These are phyloP conservation scores for Microsporum ferrugineum DNA, from an alignment of 2,329 filamentous ascomycete species.

Conservation along the genomic window DNA sequence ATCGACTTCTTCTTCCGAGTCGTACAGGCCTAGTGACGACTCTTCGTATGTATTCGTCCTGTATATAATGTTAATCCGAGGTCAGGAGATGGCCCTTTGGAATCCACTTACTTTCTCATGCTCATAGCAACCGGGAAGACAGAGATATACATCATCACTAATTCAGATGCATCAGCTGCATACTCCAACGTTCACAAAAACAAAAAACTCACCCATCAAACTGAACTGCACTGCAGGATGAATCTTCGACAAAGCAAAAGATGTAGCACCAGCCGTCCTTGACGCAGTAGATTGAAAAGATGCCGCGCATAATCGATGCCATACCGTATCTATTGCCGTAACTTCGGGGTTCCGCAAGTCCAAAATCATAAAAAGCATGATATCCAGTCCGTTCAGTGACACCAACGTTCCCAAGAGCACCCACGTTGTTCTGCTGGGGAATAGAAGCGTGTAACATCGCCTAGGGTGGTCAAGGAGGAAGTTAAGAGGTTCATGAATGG, in stretches of 20 bases:
- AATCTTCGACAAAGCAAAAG: slow-evolving; percentile 41
- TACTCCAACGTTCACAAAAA: neutral
- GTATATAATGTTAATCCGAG: neutral
- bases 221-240: slow-evolving; percentile 45
- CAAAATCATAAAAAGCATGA: slow-evolving; percentile 43
- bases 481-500: slow-evolving; percentile 32
- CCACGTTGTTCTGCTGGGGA: slow-evolving; percentile 50
- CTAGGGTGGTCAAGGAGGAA: slow-evolving; percentile 54
- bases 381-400: slow-evolving; percentile 44
- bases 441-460: slow-evolving; percentile 52
- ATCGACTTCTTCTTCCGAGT: slow-evolving; percentile 17
- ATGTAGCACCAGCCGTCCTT: slow-evolving; percentile 40
- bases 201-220: slow-evolving; percentile 38
- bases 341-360: slow-evolving; percentile 45
- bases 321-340: slow-evolving; percentile 8
- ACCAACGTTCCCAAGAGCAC: slow-evolving; percentile 43
- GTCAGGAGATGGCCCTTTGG: neutral
- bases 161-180: slow-evolving; percentile 22
- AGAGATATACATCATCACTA: slow-evolving; percentile 99
- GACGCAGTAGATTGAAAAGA: slow-evolving; percentile 46
- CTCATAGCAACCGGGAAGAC: slow-evolving; percentile 92
- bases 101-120: slow-evolving; percentile 46
- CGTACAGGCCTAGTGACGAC: slow-evolving; percentile 48
- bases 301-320: slow-evolving; percentile 19
- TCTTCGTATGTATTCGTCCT: slow-evolving; percentile 57